Conservation (phyloP, 2,329 filamentous ascomycete species). For the Monascus ruber region DNA sequence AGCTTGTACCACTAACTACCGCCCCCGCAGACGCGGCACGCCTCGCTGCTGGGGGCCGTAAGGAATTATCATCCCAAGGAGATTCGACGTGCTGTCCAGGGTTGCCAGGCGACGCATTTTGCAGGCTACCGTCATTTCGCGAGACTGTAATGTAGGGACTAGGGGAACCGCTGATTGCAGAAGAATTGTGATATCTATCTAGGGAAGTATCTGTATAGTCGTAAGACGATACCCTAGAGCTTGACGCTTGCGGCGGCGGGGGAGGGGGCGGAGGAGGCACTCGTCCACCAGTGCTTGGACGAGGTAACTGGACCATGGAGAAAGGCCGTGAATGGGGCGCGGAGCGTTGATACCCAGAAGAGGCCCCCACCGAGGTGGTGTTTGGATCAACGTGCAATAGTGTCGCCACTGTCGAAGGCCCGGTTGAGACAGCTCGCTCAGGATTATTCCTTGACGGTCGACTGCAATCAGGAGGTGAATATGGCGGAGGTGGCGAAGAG, state of each 20-base stretch:
- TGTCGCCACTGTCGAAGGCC: conserved; percentile 5
- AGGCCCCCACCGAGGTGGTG: conserved; percentile 9
- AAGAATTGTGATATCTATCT: conserved; percentile 5
- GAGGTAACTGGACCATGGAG: conserved; percentile 18
- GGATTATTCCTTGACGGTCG: conserved; percentile 9
- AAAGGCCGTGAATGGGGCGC: conserved; percentile 19
- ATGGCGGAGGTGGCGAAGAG: conserved; percentile 28
- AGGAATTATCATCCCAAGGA: conserved; percentile 11
- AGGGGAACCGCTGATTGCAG: conserved; percentile 8
- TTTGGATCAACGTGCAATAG: conserved; percentile 9
- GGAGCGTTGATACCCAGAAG: conserved; percentile 14
- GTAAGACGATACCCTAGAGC: conserved; percentile 24
- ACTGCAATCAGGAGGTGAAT: conserved; percentile 25
- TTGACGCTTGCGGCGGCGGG: conserved; percentile 21
- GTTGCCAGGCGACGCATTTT: conserved; percentile 7
- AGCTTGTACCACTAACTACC: conserved; percentile 21
- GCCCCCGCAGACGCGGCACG: conserved; percentile 36
- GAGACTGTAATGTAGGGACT: conserved; percentile 11
- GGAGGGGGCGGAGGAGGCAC: conserved; percentile 23
- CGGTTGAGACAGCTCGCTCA: conserved; percentile 4
- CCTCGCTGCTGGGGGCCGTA: conserved; percentile 28
- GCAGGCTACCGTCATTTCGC: conserved; percentile 10
- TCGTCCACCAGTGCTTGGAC: conserved; percentile 16
- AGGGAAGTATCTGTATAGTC: conserved; percentile 16
- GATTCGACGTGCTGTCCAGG: background rate